These are phyloP conservation scores for Nymphaea thermarum DNA, from an alignment of 164 flowering plant genomes.

Conservation along the genomic window DNA sequence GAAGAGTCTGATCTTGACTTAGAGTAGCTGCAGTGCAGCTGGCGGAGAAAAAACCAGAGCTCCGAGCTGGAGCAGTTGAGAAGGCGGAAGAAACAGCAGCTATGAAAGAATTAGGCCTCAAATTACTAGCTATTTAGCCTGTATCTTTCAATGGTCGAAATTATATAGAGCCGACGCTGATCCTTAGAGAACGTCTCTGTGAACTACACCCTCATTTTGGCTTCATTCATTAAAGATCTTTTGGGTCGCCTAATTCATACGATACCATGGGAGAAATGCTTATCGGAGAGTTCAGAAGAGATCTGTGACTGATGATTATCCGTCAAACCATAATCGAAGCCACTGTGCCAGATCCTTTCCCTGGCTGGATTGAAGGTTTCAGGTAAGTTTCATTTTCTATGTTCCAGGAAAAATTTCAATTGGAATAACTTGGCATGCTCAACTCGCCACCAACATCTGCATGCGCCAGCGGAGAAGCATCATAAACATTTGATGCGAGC, in stretches of 20 bases:
- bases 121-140: not conserved
- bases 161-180: not conserved
- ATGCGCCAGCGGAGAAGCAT: too few relatives aligned
- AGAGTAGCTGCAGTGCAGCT: constrained; percentile 19
- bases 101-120: constrained; percentile 50
- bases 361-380: constrained; percentile 37
- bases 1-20: constrained; percentile 26
- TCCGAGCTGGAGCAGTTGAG: constrained; percentile 11
- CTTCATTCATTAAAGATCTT: constrained; percentile 13
- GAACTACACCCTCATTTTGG: too few relatives aligned
- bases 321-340: constrained; percentile 29
- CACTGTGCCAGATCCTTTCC: constrained; percentile 28
- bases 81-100: constrained; percentile 10
- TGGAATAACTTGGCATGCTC: not conserved
- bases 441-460: too few relatives aligned
- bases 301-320: constrained; percentile 19
- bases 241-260: constrained; percentile 45
- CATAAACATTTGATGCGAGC: too few relatives aligned
- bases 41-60: constrained; percentile 20
- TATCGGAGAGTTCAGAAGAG: constrained; percentile 12
- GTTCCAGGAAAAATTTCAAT: not conserved
- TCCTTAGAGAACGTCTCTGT: too few relatives aligned
- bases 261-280: constrained; percentile 36
- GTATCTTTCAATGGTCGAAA: too few relatives aligned
- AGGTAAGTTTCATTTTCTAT: constrained; percentile 16